phyloP scores from a whole-genome alignment of 2,329 filamentous ascomycete species.

The Coniochaeta hoffmannii region DNA sequence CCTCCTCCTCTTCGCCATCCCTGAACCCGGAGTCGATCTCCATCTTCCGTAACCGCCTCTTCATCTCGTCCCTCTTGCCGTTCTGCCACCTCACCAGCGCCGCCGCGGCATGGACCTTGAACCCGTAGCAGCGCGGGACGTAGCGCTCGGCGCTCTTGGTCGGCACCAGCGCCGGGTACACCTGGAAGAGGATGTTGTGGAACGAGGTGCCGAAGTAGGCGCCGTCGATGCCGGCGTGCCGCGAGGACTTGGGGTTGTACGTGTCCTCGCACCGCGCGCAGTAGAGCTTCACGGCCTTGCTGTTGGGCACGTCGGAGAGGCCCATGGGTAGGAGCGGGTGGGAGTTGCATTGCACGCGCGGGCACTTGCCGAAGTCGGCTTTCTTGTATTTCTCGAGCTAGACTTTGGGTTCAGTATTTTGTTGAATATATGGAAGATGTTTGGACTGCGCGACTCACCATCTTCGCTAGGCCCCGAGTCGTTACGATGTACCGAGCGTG shows the following conservation, averaged over 20 bases:
- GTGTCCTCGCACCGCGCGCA: constrained; percentile 96
- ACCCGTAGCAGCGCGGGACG: constrained; percentile 85
- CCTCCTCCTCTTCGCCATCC: constrained; percentile 53
- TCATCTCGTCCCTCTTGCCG: constrained; percentile 72
- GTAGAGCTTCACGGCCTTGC: constrained; percentile 92
- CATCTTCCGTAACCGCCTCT: constrained; percentile 61
- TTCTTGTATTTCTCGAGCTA: constrained; percentile 99
- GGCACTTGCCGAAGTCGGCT: constrained; percentile 95
- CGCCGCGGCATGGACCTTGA: constrained; percentile 87
- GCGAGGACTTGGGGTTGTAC: constrained; percentile 97
- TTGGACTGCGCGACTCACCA: constrained; percentile 57
- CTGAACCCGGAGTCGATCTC: constrained; percentile 76
- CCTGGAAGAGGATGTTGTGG: constrained; percentile 98
- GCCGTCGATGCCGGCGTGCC: constrained; percentile 90
- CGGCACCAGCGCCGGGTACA: constrained; percentile 85
- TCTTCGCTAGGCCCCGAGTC: constrained; percentile 86
- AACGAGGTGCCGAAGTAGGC: constrained; percentile 98
- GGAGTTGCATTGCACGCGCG: constrained; percentile 87
- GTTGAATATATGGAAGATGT: neutral
- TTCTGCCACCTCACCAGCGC: constrained; percentile 90
- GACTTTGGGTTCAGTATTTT: neutral
- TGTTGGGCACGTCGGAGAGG: constrained; percentile 78
- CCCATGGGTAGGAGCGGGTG: constrained; percentile 94
- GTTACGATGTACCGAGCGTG: constrained; percentile 97
- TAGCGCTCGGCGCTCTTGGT: constrained; percentile 81